Conservation (phyloP, 2,329 filamentous ascomycete genomes). For the Esteya vermicola region DNA sequence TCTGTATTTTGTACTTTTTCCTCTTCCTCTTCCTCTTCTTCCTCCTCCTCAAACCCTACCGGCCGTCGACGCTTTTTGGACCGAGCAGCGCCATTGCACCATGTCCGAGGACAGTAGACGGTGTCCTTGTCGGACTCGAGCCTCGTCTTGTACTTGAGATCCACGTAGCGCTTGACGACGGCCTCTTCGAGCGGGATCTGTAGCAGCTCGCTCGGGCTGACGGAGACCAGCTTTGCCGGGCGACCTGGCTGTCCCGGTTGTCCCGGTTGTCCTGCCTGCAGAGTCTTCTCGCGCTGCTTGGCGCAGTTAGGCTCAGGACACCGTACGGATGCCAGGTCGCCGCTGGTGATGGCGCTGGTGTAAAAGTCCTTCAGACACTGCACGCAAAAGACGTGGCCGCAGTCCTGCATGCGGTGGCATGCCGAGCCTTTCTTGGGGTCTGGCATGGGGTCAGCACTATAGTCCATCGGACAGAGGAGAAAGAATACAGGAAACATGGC, state of each 20-base stretch:
- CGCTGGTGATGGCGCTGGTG: slow-evolving; percentile 73
- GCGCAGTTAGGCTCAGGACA: slow-evolving; percentile 73
- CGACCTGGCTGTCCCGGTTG: slow-evolving; percentile 12
- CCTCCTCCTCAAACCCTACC: slow-evolving; percentile 11
- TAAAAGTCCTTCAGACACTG: slow-evolving; percentile 85
- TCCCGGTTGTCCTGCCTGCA: slow-evolving; percentile 24
- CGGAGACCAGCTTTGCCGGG: slow-evolving; percentile 39
- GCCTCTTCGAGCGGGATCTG: slow-evolving; percentile 60
- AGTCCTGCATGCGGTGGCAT: slow-evolving; percentile 72
- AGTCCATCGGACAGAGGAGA: slow-evolving; percentile 54
- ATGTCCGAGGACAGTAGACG: slow-evolving; percentile 79
- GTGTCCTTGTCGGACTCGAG: slow-evolving; percentile 86
- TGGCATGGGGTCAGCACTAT: slow-evolving; percentile 11
- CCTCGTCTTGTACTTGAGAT: slow-evolving; percentile 81
- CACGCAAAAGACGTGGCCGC: slow-evolving; percentile 82
- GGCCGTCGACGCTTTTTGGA: slow-evolving; percentile 62
- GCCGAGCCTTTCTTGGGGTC: slow-evolving; percentile 78
- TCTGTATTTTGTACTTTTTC: slow-evolving; percentile 5
- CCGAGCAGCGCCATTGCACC: slow-evolving; percentile 81
- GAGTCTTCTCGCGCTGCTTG: slow-evolving; percentile 34
- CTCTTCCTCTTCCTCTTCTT: slow-evolving; percentile 12
- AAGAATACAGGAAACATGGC: slow-evolving; percentile 7
- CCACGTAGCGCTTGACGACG: slow-evolving; percentile 71
- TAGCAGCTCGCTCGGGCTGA: slow-evolving; percentile 73
- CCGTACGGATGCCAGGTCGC: slow-evolving; percentile 63